Evolutionary conservation across 345 rosid species (phyloP).

Genomic region (Euphorbia pulcherrima): DNA sequence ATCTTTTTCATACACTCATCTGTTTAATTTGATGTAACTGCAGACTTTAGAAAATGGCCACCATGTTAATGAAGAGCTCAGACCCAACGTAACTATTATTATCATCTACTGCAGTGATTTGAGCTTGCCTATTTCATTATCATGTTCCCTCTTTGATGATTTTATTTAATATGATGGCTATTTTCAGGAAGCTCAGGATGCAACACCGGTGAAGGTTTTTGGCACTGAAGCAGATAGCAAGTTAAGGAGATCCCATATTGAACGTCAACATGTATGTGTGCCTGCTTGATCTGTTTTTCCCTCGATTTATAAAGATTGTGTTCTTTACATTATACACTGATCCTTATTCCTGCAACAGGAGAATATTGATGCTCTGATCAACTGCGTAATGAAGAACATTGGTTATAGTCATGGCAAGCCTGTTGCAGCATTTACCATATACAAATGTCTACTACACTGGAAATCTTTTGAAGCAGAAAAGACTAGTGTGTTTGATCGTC

Average conservation of each 20-base stretch:
- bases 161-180: too few relatives aligned
- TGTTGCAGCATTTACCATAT: conserved; percentile 89
- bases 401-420: conserved; percentile 85
- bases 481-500: conserved; percentile 91
- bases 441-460: conserved; percentile 94
- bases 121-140: too few relatives aligned
- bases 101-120: conserved; percentile 18
- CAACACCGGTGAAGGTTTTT: conserved; percentile 50
- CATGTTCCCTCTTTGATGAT: too few relatives aligned
- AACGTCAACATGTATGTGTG: conserved; percentile 69
- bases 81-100: conserved; percentile 46
- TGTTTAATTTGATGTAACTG: too few relatives aligned
- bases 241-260: conserved; percentile 57
- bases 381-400: conserved; percentile 58
- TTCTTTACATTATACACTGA: conserved; percentile 6
- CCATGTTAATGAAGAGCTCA: too few relatives aligned
- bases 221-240: conserved; percentile 64
- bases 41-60: conserved; percentile 86
- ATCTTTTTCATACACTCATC: background rate
- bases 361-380: conserved; percentile 74
- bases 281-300: too few relatives aligned
- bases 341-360: conserved; percentile 50
- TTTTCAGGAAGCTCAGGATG: conserved; percentile 53
- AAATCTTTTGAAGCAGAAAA: conserved; percentile 94
- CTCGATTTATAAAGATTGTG: conserved; percentile 21